Evolutionary conservation across 2,329 filamentous ascomycete genomes (phyloP), one percentile per base, ranked within the genome.

Genomic region (Pyrenochaeta sp.): DNA sequence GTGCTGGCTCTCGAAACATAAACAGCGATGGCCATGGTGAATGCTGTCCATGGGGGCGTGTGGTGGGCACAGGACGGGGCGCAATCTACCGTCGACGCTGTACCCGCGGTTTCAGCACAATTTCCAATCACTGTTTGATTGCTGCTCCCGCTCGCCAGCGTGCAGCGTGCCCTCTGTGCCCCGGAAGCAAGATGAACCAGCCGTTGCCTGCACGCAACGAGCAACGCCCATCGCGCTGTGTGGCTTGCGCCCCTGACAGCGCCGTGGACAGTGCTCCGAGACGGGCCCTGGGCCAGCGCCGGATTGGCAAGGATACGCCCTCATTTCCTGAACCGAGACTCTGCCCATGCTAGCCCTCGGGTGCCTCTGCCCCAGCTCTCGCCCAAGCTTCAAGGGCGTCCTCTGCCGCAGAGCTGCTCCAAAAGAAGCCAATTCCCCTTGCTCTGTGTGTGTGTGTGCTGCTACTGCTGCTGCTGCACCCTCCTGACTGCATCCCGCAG

Each of bases 261-360:
- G 42, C 61, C 56, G 62, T 64, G 66, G 60, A 40, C 69, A 63
- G 66, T 69, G 67, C 64, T 54, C 64, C 32, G 54, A 57, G 58
- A 56, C 58, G 53, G 57, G 58, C 62, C 60, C 67, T 67, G 60
- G 51, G 51, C 35, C 47, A 48, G 46, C 52, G 53, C 18, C 58
- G 60, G 62, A 68, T 65, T 65, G 63, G 67, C 68, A 73, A 62
- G 67, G 64, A 61, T 60, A 47, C 51, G 58, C 59, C 55, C 50
- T 71, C 69, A 73, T 73, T 71, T 73, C 67, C 62, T 66, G 62
- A 72, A 68, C 64, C 68, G 68, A 73, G 63, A 64, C 66, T 69
- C 68, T 68, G 64, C 64, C 70, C 67, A 58, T 62, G 65, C 63
- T 71, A 72, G 70, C 61, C 58, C 14, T 64, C 65, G 66, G 63